A percentile compares a stretch with the other conserved stretches of the same genome.
phyloP scores from a whole-genome alignment of 208 protist genomes.

The Acanthamoeba triangularis region DNA sequence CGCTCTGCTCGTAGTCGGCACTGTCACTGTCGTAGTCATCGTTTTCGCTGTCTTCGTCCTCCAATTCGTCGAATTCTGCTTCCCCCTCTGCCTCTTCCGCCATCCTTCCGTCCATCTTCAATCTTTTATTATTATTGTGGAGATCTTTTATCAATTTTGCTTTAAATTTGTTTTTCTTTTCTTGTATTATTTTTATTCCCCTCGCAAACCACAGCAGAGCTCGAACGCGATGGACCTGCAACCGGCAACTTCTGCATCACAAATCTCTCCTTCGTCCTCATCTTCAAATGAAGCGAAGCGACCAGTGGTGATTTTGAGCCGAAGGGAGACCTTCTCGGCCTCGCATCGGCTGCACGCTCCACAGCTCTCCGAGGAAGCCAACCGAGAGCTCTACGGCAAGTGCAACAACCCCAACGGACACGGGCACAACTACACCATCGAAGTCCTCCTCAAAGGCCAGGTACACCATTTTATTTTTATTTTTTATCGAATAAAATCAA shows the following conservation, averaged over 20 bases:
- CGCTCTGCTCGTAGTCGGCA: background rate
- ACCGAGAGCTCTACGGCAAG: constrained; percentile 82
- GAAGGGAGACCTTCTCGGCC: constrained; percentile 78
- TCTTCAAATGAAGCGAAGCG: background rate
- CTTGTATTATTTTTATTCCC: background rate
- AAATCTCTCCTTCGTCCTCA: background rate
- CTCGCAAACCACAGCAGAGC: background rate
- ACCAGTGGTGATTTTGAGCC: constrained; percentile 33
- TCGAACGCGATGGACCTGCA: background rate
- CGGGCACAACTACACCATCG: constrained; percentile 84
- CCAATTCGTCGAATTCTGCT: background rate
- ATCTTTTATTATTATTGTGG: background rate
- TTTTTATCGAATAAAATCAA: background rate
- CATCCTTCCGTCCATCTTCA: background rate
- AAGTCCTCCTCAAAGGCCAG: constrained; percentile 76
- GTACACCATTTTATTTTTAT: constrained; percentile 66
- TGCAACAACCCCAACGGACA: constrained; percentile 87
- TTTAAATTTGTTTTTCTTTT: background rate
- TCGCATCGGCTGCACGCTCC: constrained; percentile 78
- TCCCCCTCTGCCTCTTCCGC: background rate
- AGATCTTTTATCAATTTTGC: background rate
- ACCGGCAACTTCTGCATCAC: background rate
- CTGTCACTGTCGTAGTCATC: background rate
- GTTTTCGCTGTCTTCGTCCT: background rate
- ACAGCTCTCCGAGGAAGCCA: constrained; percentile 79